Evolutionary conservation across 2,329 filamentous ascomycete species (phyloP).

Genomic region (Aspergillus oerlinghausenensis): DNA sequence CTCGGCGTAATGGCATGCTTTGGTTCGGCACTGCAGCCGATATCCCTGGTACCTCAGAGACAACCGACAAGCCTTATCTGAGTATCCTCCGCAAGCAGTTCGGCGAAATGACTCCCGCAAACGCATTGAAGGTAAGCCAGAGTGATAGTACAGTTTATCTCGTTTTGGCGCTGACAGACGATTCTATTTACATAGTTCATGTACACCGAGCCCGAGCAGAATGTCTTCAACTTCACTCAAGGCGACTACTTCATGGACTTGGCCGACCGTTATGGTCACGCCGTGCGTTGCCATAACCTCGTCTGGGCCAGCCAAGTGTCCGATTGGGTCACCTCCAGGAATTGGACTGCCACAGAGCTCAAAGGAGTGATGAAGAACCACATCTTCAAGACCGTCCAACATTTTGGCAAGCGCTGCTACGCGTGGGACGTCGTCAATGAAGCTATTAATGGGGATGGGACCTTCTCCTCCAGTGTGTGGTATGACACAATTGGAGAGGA

Average conservation of each 20-base stretch:
- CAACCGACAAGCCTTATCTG: slow-evolving; percentile 50
- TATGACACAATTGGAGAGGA: slow-evolving; percentile 38
- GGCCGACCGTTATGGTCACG: slow-evolving; percentile 29
- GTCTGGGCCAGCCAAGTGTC: slow-evolving; percentile 42
- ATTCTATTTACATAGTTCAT: slow-evolving; percentile 48
- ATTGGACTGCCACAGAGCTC: slow-evolving; percentile 55
- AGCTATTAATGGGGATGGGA: slow-evolving; percentile 37
- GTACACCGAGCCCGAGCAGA: slow-evolving; percentile 51
- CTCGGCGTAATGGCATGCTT: slow-evolving; percentile 49
- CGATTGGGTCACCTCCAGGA: slow-evolving; percentile 43
- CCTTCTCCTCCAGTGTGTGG: slow-evolving; percentile 36
- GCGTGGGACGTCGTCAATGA: slow-evolving; percentile 32
- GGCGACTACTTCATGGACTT: slow-evolving; percentile 46
- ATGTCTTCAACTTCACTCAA: slow-evolving; percentile 53
- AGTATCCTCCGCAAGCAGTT: slow-evolving; percentile 54
- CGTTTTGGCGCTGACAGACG: slow-evolving; percentile 1
- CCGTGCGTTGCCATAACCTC: slow-evolving; percentile 59
- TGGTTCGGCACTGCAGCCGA: slow-evolving; percentile 56
- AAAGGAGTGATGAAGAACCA: slow-evolving; percentile 47
- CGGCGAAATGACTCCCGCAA: slow-evolving; percentile 59
- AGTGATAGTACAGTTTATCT: not conserved
- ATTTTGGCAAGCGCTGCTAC: slow-evolving; percentile 23
- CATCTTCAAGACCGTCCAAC: slow-evolving; percentile 22
- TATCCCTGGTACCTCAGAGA: slow-evolving; percentile 39
- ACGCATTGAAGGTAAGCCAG: slow-evolving; percentile 47